Percentiles rank a stretch among this genome's conserved stretches.
phyloP scores from a whole-genome alignment of 2,329 filamentous ascomycete genomes.

The Fusarium euwallaceae region DNA sequence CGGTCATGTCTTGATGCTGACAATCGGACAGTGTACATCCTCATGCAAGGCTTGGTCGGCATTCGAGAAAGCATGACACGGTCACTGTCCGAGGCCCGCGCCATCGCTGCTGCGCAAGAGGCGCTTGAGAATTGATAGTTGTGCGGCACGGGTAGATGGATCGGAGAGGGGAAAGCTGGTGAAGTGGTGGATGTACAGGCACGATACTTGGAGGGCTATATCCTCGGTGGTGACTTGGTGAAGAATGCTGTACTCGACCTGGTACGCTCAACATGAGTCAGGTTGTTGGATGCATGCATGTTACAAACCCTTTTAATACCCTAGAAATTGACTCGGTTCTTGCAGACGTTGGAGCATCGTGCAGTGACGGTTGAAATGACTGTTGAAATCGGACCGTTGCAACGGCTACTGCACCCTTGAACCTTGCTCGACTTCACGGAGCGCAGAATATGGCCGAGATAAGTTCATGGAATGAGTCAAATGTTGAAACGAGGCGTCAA shows the following conservation, averaged over 20 bases:
- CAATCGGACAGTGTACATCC: constrained; percentile 57
- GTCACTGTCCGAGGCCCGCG: constrained; percentile 43
- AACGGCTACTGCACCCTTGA: neutral
- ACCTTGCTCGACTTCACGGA: neutral
- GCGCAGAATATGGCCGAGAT: neutral
- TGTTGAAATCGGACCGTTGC: constrained; percentile 1
- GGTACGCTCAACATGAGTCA: neutral
- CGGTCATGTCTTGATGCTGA: constrained; percentile 25
- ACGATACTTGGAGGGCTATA: neutral
- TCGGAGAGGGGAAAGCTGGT: neutral
- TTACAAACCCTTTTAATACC: constrained; percentile 3
- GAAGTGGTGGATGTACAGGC: neutral
- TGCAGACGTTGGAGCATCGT: neutral
- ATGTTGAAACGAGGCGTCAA: neutral
- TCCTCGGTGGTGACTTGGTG: neutral
- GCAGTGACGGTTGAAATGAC: neutral
- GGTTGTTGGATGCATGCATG: neutral
- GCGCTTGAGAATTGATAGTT: constrained; percentile 36
- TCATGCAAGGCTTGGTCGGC: constrained; percentile 63
- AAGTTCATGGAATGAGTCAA: neutral
- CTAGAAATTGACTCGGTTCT: constrained; percentile 33
- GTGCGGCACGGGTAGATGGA: neutral
- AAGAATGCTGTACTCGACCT: constrained; percentile 11
- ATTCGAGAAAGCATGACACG: constrained; percentile 60
- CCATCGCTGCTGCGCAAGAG: constrained; percentile 42